These are phyloP conservation scores for Caryopteris hybrid DNA, from an alignment of 305 asterid species.

Conservation along the genomic window DNA sequence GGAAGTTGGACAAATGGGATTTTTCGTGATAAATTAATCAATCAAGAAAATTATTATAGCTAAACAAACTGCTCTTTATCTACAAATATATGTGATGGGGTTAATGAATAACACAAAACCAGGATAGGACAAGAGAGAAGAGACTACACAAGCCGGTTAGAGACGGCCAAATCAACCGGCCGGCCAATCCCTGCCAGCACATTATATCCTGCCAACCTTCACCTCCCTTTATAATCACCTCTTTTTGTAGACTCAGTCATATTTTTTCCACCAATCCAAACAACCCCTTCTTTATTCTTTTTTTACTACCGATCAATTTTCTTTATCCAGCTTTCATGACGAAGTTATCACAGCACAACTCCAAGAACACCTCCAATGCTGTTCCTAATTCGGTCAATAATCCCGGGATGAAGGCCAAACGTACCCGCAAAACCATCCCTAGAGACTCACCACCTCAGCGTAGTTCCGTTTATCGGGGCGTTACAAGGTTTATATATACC, in stretches of 20 bases:
- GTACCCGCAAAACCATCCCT: conserved; percentile 80
- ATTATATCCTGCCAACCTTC: conserved; percentile 13
- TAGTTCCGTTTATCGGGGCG: conserved; percentile 75
- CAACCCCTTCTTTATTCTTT: no score
- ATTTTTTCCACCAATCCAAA: conserved; percentile 4
- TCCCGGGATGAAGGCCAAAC: conserved; percentile 41
- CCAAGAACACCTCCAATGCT: conserved; percentile 20
- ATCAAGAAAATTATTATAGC: not conserved
- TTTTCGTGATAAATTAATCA: conserved; percentile 7
- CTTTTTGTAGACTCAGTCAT: conserved; percentile 56
- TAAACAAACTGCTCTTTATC: conserved; percentile 12
- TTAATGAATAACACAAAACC: conserved; percentile 31
- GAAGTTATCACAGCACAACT: conserved; percentile 47
- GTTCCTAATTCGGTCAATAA: conserved; percentile 21
- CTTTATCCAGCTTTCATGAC: conserved; percentile 38
- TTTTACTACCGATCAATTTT: no score
- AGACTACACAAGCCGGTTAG: conserved; percentile 39
- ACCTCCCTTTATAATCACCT: conserved; percentile 51
- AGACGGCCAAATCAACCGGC: conserved; percentile 51
- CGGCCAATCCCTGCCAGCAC: conserved; percentile 43
- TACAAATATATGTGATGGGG: conserved; percentile 13
- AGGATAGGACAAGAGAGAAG: conserved; percentile 38
- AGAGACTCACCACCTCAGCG: conserved; percentile 83
- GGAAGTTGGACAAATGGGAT: conserved; percentile 24
- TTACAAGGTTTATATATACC: conserved; percentile 56